phyloP scores from a whole-genome alignment of 1,284 basidiomycete species.

The Garcileccinum viscosum region DNA sequence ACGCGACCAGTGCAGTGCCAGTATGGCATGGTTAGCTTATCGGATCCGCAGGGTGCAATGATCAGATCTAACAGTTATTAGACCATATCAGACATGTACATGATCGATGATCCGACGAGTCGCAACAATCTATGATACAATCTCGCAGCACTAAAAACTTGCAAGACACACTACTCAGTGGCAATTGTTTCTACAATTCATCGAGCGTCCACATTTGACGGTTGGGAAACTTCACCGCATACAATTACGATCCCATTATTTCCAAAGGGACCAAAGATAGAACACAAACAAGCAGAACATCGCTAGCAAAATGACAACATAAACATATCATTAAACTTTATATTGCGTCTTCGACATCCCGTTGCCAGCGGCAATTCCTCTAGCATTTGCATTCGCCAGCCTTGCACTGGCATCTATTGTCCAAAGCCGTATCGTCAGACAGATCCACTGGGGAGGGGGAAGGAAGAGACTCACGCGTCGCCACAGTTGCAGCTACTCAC shows the following conservation, averaged over 20 bases:
- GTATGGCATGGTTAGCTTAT: background rate
- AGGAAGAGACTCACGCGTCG: background rate
- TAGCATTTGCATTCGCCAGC: background rate
- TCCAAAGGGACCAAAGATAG: background rate
- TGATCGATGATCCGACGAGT: background rate
- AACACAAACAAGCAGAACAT: background rate
- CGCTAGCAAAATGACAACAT: too few relatives aligned
- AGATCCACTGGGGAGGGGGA: background rate
- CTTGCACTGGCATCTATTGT: background rate
- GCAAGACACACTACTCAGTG: background rate
- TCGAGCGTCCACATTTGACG: background rate
- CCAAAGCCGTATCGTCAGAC: background rate
- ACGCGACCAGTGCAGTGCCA: background rate
- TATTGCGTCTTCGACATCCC: background rate
- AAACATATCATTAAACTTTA: background rate
- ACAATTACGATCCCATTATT: background rate
- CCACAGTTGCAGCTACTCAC: background rate
- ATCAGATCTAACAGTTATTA: background rate
- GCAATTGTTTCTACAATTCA: background rate
- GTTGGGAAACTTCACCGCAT: background rate
- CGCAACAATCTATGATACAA: background rate
- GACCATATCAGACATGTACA: too few relatives aligned
- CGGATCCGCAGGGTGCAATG: background rate
- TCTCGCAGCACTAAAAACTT: background rate
- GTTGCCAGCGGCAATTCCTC: background rate